Evolutionary conservation across 371 early-diverging fungal genomes (phyloP).

Genomic region (Batrachochytrium dendrobatidis): DNA sequence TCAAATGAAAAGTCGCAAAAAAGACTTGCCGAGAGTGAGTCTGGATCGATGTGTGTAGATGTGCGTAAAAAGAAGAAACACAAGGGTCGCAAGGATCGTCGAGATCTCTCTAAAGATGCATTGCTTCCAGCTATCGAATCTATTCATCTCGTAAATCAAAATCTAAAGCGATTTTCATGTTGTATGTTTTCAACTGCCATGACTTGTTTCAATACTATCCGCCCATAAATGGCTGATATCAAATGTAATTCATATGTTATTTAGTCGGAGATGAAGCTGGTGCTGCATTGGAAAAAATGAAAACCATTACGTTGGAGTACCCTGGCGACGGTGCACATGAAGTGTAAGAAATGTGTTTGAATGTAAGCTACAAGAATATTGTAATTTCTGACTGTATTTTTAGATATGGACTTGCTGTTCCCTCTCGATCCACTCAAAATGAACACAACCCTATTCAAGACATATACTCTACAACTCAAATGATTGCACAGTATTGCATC

Average conservation of each 20-base stretch:
- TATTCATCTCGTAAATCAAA: neutral
- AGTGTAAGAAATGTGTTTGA: constrained; percentile 14
- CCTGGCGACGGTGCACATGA: constrained; percentile 19
- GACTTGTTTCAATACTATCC: neutral
- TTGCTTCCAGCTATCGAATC: constrained; percentile 14
- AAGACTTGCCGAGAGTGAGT: neutral
- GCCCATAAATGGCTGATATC: neutral
- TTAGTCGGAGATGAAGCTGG: neutral
- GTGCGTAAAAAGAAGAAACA: constrained; percentile 3
- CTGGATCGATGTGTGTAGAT: neutral
- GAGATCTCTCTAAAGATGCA: constrained; percentile 15
- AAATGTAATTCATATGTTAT: neutral
- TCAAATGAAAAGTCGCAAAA: too few relatives aligned
- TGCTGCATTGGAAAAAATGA: constrained; percentile 2
- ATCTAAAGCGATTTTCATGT: constrained; percentile 1
- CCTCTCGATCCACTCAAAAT: constrained; percentile 22
- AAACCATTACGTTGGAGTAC: constrained; percentile 20
- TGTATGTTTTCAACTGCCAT: neutral
- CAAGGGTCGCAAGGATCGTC: constrained; percentile 5
- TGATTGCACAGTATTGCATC: constrained; percentile 59
- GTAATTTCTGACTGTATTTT: neutral
- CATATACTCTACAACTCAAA: constrained; percentile 56
- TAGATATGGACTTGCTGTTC: constrained; percentile 17
- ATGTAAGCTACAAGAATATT: neutral
- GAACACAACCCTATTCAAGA: constrained; percentile 80